A percentile compares a stretch with the other conserved stretches of the same genome.
Evolutionary conservation across 179 eudicot species (phyloP).

Genomic region (Heliamphora ciliata): DNA sequence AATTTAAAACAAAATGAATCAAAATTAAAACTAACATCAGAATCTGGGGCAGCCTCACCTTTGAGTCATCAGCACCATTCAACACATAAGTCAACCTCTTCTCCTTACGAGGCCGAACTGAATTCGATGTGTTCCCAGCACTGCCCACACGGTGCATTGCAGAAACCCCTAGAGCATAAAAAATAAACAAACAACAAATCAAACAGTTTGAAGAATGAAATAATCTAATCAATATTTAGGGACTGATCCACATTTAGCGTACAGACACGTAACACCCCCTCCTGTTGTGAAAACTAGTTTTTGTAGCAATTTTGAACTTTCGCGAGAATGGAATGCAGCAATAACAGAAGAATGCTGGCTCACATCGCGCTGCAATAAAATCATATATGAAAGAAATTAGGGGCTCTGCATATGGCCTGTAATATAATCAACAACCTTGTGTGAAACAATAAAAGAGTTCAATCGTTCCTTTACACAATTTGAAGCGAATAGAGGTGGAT

Average conservation of each 20-base stretch:
- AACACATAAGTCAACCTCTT: conserved; percentile 83
- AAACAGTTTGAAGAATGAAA: neutral
- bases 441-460: neutral
- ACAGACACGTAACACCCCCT: neutral
- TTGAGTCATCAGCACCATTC: conserved; percentile 74
- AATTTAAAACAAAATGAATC: conserved; percentile 2
- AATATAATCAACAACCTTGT: neutral
- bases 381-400: neutral
- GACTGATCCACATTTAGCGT: neutral
- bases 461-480: neutral
- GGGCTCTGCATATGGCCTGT: neutral
- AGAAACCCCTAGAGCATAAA: conserved; percentile 30
- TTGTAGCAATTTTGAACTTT: neutral
- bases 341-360: neutral
- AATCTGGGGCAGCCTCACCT: conserved; percentile 37
- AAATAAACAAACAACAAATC: neutral
- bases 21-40: neutral
- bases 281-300: conserved; percentile 1
- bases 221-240: neutral
- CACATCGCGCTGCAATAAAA: neutral
- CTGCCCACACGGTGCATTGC: conserved; percentile 97
- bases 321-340: neutral
- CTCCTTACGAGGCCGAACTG: conserved; percentile 86
- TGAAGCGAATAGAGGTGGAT: neutral
- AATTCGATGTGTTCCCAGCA: conserved; percentile 74